These are phyloP conservation scores for Lachnellula suecica DNA, from an alignment of 2,329 filamentous ascomycete genomes.

Conservation along the genomic window DNA sequence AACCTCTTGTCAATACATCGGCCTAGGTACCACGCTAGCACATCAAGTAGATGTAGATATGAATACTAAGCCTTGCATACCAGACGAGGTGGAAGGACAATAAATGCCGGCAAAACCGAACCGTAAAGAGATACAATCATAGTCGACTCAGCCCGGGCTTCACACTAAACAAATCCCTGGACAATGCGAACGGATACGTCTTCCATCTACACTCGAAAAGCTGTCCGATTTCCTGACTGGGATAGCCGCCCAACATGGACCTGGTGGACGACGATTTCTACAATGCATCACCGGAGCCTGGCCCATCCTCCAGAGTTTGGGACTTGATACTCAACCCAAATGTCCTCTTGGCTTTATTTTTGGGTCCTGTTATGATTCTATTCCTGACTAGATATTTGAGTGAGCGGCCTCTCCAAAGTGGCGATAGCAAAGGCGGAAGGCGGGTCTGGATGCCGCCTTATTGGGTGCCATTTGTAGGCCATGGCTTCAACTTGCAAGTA, in stretches of 20 bases:
- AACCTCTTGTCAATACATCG: background rate
- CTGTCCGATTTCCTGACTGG: background rate
- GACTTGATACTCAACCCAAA: background rate
- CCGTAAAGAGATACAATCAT: background rate
- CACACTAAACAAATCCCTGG: too few species aligned
- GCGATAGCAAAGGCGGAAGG: conserved; percentile 12
- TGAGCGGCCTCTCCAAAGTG: conserved; percentile 9
- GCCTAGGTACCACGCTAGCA: background rate
- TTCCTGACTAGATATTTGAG: conserved; percentile 27
- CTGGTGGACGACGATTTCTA: conserved; percentile 1
- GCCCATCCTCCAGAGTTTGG: conserved; percentile 1
- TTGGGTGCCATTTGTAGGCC: conserved; percentile 58
- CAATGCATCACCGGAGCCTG: background rate
- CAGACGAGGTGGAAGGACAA: background rate
- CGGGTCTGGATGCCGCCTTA: conserved; percentile 52
- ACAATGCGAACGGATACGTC: too few species aligned
- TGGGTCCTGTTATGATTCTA: conserved; percentile 20
- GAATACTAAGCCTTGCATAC: background rate
- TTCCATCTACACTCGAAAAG: background rate
- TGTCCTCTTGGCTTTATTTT: conserved; percentile 18
- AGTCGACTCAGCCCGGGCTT: too few species aligned
- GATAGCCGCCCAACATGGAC: background rate
- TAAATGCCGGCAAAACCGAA: background rate
- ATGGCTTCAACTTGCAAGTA: conserved; percentile 48
- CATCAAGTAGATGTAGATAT: background rate